These are phyloP conservation scores for Polychytrium aggregatum DNA, from an alignment of 192 early-diverging fungal genomes.

Conservation along the genomic window DNA sequence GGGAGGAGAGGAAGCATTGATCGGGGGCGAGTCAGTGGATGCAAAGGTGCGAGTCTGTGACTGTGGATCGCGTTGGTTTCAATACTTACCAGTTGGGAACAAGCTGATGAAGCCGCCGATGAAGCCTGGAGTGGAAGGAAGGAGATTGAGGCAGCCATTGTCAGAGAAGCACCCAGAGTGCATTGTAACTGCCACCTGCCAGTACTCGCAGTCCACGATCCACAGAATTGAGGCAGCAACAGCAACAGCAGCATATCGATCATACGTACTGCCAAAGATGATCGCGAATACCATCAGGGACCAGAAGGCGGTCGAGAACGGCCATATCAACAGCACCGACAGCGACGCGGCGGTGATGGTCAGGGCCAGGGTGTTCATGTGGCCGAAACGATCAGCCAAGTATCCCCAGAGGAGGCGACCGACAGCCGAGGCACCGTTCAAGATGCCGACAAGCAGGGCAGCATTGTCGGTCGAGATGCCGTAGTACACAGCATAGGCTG, in stretches of 20 bases:
- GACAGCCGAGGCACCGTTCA: conserved; percentile 51
- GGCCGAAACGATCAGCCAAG: conserved; percentile 50
- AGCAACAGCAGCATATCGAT: too few relatives aligned
- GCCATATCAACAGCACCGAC: conserved; percentile 29
- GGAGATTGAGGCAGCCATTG: too few relatives aligned
- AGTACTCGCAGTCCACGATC: too few relatives aligned
- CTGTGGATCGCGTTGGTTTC: too few relatives aligned
- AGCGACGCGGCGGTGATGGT: conserved; percentile 22
- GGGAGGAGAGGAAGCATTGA: too few relatives aligned
- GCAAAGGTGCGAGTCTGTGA: too few relatives aligned
- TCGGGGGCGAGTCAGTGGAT: too few relatives aligned
- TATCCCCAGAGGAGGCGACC: conserved; percentile 56
- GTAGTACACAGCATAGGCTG: conserved; percentile 43
- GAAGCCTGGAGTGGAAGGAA: too few relatives aligned
- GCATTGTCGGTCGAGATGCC: conserved; percentile 46
- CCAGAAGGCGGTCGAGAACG: conserved; percentile 27
- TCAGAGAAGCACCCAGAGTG: too few relatives aligned
- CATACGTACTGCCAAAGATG: conserved; percentile 32
- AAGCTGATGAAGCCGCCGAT: conserved; percentile 32
- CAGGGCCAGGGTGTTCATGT: conserved; percentile 46
- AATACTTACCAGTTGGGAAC: conserved; percentile 12
- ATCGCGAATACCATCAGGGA: conserved; percentile 24
- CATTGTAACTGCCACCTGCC: too few relatives aligned
- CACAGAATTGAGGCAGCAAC: too few relatives aligned
- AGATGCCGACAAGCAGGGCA: conserved; percentile 53